phyloP scores from a whole-genome alignment of 768 basidiomycete genomes.

The Crepidotus variabilis region DNA sequence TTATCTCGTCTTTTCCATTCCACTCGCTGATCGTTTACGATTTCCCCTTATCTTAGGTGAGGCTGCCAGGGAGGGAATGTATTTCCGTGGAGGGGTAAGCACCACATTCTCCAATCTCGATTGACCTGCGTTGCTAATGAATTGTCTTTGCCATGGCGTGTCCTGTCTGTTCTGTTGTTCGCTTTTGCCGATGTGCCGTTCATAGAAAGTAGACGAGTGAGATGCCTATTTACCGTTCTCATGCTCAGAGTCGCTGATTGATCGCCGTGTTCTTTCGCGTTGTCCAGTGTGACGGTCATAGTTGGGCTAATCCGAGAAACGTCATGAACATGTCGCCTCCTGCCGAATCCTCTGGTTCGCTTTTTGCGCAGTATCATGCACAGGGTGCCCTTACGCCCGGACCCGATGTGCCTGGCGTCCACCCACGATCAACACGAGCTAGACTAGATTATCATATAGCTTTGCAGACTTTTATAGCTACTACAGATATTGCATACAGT shows the following conservation, averaged over 20 bases:
- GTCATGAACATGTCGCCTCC: constrained; percentile 24
- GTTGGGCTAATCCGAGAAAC: constrained; percentile 68
- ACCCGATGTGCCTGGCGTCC: too few relatives aligned
- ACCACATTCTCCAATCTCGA: background rate
- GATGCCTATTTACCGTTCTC: constrained; percentile 18
- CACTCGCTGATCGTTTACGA: constrained; percentile 3
- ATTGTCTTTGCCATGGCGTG: constrained; percentile 1
- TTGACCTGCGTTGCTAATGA: constrained; percentile 6
- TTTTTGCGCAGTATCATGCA: background rate
- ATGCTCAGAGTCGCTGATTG: constrained; percentile 9
- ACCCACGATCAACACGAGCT: too few relatives aligned
- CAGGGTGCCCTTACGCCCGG: too few relatives aligned
- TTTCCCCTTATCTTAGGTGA: constrained; percentile 37
- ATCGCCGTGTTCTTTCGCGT: constrained; percentile 6
- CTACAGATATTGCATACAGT: too few relatives aligned
- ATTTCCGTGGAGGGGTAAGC: constrained; percentile 73
- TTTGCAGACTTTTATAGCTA: too few relatives aligned
- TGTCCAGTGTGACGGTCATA: constrained; percentile 64
- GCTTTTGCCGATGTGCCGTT: constrained; percentile 1
- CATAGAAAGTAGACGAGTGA: constrained; percentile 79
- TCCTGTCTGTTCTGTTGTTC: background rate
- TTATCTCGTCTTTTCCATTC: background rate
- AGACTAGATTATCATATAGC: too few relatives aligned
- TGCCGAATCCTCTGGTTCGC: background rate
- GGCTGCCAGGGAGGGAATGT: constrained; percentile 61